A percentile compares a stretch with the other conserved stretches of the same genome.
Evolutionary conservation across 257 asterid genomes (phyloP).

Genomic region (Solanum bulbocastanum): DNA sequence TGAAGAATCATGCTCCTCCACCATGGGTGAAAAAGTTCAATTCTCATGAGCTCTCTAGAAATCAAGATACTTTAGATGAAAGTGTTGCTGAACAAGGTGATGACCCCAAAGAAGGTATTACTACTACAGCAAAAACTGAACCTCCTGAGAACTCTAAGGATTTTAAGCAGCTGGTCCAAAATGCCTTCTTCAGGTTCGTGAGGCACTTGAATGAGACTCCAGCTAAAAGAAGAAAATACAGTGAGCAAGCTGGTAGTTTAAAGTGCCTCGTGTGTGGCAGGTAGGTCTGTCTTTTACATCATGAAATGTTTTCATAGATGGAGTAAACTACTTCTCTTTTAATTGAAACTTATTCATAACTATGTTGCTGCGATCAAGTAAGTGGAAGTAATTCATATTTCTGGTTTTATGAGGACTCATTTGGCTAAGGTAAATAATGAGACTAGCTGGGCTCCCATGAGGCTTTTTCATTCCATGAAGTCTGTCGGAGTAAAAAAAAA

Average conservation of each 20-base stretch:
- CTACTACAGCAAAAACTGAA: slow-evolving; percentile 27
- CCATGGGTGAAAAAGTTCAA: slow-evolving; percentile 42
- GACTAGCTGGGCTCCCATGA: not conserved
- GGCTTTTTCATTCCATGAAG: not conserved
- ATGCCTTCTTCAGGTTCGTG: slow-evolving; percentile 50
- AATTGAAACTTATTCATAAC: slow-evolving; percentile 11
- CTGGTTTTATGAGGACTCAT: not conserved
- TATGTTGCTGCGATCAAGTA: slow-evolving; percentile 3
- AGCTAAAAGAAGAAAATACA: slow-evolving; percentile 34
- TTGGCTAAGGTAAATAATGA: not conserved
- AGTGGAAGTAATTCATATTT: slow-evolving; percentile 13
- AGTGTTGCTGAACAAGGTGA: slow-evolving; percentile 23
- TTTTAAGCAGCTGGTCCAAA: slow-evolving; percentile 57
- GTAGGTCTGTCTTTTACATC: slow-evolving; percentile 62
- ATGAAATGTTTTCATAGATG: slow-evolving; percentile 26
- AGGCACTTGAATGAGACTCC: slow-evolving; percentile 50
- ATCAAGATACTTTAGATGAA: slow-evolving; percentile 19
- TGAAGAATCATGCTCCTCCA: slow-evolving; percentile 19
- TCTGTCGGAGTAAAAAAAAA: not conserved
- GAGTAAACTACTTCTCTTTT: slow-evolving; percentile 17
- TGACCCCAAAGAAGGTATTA: slow-evolving; percentile 18
- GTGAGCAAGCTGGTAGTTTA: slow-evolving; percentile 45
- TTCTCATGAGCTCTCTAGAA: slow-evolving; percentile 4
- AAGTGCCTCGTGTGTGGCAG: slow-evolving; percentile 71
- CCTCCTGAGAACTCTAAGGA: slow-evolving; percentile 62